Conservation (phyloP, 78 protist genomes). For the Tieghemostelium lacteum region DNA sequence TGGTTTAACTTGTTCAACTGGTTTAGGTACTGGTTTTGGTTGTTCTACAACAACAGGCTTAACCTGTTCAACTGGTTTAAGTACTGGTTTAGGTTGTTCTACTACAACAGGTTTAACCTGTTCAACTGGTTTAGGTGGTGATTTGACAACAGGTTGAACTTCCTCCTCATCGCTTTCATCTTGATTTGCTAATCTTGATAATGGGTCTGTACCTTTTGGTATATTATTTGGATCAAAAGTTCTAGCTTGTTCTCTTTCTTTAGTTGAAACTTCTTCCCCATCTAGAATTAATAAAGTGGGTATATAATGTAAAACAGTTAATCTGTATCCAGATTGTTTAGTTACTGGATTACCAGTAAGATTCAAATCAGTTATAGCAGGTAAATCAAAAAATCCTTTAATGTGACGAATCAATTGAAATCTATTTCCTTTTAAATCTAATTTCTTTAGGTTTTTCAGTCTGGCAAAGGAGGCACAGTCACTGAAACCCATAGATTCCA, state of each 20-base stretch:
- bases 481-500: constrained; percentile 25
- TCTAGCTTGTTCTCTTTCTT: constrained; percentile 47
- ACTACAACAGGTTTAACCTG: background rate
- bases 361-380: constrained; percentile 35
- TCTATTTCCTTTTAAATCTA: constrained; percentile 44
- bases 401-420: constrained; percentile 56
- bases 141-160: background rate
- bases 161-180: background rate
- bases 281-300: constrained; percentile 59
- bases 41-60: background rate
- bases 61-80: constrained; percentile 17
- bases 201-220: constrained; percentile 57
- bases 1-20: background rate
- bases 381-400: constrained; percentile 63
- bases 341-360: constrained; percentile 58
- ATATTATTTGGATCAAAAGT: background rate
- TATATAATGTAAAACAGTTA: constrained; percentile 15
- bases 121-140: background rate
- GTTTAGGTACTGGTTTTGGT: constrained; percentile 28
- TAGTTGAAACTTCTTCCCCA: constrained; percentile 25
- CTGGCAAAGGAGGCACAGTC: constrained; percentile 56
- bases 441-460: constrained; percentile 27
- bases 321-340: constrained; percentile 15
- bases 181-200: background rate
- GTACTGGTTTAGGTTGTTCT: constrained; percentile 13